A percentile compares a stretch with the other conserved stretches of the same genome.
Conservation (phyloP, 345 rosid species). For the Trapa bicornis region DNA sequence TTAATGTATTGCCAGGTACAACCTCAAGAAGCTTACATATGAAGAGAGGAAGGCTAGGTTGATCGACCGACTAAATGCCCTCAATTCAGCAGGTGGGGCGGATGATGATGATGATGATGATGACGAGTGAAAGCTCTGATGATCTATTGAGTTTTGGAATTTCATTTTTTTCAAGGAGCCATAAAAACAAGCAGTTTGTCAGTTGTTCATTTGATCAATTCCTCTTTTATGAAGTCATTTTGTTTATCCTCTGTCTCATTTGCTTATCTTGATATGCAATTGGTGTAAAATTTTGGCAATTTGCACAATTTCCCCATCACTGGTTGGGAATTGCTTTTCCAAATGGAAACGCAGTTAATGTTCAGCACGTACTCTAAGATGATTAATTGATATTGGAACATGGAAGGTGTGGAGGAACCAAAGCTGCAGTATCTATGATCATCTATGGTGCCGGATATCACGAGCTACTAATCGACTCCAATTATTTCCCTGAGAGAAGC, state of each 20-base stretch:
- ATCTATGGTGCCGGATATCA: no score
- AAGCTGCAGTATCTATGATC: no score
- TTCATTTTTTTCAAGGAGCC: not conserved
- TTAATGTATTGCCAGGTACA: slow-evolving; percentile 34
- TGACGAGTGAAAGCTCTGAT: slow-evolving; percentile 25
- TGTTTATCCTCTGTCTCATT: not conserved
- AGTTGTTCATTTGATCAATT: not conserved
- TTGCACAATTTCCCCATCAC: no score
- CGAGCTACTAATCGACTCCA: no score
- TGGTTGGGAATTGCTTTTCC: no score
- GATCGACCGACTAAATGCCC: slow-evolving; percentile 54
- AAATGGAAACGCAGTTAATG: no score
- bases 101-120: slow-evolving; percentile 37
- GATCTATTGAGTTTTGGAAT: not conserved
- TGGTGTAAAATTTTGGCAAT: not conserved
- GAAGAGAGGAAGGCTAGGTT: slow-evolving; percentile 67
- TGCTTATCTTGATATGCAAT: not conserved
- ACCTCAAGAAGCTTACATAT: slow-evolving; percentile 67
- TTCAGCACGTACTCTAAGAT: no score
- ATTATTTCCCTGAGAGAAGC: not conserved
- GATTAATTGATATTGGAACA: no score
- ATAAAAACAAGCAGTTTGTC: not conserved
- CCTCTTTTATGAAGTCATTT: not conserved
- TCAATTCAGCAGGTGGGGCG: slow-evolving; percentile 32
- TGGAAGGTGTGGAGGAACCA: no score